A percentile compares a stretch with the other conserved stretches of the same genome.
phyloP scores from a whole-genome alignment of 352 stramenopile genomes.

The Pythium myriotylum region DNA sequence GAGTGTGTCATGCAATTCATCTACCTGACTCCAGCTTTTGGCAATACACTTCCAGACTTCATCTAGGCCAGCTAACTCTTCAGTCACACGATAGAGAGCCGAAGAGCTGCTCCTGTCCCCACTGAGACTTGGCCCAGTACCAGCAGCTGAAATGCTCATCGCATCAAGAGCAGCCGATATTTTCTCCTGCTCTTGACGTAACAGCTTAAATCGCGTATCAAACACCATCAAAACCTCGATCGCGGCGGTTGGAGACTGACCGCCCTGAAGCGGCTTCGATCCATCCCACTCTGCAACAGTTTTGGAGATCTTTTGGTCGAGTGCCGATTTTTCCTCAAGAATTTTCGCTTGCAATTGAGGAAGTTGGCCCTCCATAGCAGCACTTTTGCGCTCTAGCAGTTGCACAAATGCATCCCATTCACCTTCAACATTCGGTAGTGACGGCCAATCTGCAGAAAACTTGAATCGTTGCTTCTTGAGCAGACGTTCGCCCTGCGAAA shows the following conservation, averaged over 20 bases:
- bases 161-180: slow-evolving; percentile 95
- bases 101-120: slow-evolving; percentile 74
- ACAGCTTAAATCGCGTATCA: slow-evolving; percentile 81
- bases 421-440: slow-evolving; percentile 94
- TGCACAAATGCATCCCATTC: slow-evolving; percentile 96
- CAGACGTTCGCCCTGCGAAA: slow-evolving; percentile 95
- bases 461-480: slow-evolving; percentile 96
- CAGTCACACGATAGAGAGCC: slow-evolving; percentile 74
- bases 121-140: slow-evolving; percentile 57
- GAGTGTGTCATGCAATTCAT: slow-evolving; percentile 93
- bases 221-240: slow-evolving; percentile 85
- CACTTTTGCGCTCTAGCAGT: slow-evolving; percentile 86
- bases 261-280: slow-evolving; percentile 79
- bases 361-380: slow-evolving; percentile 96
- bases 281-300: slow-evolving; percentile 81
- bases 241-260: slow-evolving; percentile 66
- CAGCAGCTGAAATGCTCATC: slow-evolving; percentile 85
- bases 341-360: slow-evolving; percentile 98
- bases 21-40: slow-evolving; percentile 86
- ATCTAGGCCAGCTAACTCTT: slow-evolving; percentile 95
- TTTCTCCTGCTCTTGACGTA: slow-evolving; percentile 94
- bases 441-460: slow-evolving; percentile 96
- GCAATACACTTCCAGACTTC: slow-evolving; percentile 98
- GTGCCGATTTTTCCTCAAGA: slow-evolving; percentile 92
- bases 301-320: slow-evolving; percentile 83